A percentile compares a stretch with the other conserved stretches of the same genome.
phyloP scores from a whole-genome alignment of 2,329 filamentous ascomycete species.

The Diatrype stigma region DNA sequence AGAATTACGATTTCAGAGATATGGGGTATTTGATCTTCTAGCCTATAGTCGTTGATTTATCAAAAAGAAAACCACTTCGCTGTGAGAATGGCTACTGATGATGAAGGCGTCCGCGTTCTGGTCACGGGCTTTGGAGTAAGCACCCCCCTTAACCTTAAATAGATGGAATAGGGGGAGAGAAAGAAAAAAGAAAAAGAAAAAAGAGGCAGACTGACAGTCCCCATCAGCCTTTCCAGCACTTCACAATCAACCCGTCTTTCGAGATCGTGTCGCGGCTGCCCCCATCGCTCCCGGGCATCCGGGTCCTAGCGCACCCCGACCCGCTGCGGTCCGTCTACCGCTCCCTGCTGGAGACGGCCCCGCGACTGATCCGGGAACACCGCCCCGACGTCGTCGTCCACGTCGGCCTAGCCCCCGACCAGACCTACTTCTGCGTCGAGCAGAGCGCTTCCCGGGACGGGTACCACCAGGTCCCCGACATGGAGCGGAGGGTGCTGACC shows the following conservation, averaged over 20 bases:
- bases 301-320: constrained; percentile 2
- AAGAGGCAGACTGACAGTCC: no score
- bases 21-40: no score
- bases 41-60: no score
- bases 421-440: constrained; percentile 3
- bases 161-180: no score
- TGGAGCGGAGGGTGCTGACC: background rate
- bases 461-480: constrained; percentile 3
- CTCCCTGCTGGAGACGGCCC: background rate
- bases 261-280: constrained; percentile 1
- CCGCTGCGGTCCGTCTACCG: background rate
- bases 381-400: constrained; percentile 3
- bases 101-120: background rate
- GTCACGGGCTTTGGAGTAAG: constrained; percentile 1
- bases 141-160: no score
- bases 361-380: constrained; percentile 1
- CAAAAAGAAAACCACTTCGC: no score
- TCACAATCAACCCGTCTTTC: constrained; percentile 2
- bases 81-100: background rate
- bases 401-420: constrained; percentile 2
- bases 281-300: background rate
- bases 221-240: background rate
- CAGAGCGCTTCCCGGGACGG: constrained; percentile 1
- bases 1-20: no score
- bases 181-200: background rate